A percentile compares a stretch with the other conserved stretches of the same genome.
Evolutionary conservation across 306 rosid genomes (phyloP).

Genomic region (Prinsepia uniflora): DNA sequence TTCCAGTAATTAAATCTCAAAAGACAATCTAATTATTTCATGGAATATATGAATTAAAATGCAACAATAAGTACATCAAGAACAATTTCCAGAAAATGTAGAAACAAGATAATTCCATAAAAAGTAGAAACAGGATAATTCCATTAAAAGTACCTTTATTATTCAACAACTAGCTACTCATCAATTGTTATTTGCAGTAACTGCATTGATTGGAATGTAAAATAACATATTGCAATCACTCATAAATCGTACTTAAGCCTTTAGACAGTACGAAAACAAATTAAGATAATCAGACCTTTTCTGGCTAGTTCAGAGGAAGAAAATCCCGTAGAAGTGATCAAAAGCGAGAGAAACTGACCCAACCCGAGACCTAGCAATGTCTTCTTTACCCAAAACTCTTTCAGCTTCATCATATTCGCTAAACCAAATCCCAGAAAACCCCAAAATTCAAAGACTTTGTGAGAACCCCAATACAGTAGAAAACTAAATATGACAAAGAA

Average conservation of each 20-base stretch:
- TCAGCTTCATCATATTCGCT: slow-evolving; percentile 29
- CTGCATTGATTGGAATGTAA: too few species aligned
- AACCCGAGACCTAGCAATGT: slow-evolving; percentile 73
- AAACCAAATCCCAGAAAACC: neutral
- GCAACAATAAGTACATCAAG: too few species aligned
- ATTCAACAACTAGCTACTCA: neutral
- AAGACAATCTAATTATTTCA: neutral
- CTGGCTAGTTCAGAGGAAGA: slow-evolving; percentile 85
- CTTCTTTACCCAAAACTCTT: slow-evolving; percentile 50
- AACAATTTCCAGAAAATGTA: neutral
- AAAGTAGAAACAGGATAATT: neutral
- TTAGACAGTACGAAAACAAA: neutral
- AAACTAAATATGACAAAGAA: neutral
- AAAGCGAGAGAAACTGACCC: slow-evolving; percentile 90
- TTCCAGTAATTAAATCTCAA: neutral
- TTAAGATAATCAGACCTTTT: slow-evolving; percentile 40
- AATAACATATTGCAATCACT: neutral
- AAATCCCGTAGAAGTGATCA: slow-evolving; percentile 86
- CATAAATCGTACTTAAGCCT: neutral
- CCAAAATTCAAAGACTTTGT: neutral
- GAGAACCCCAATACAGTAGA: neutral
- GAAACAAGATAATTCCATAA: neutral
- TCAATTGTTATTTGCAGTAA: neutral
- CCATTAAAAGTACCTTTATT: neutral
- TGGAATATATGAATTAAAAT: too few species aligned